These are phyloP conservation scores for Beverwykella pulmonaria DNA, from an alignment of 495 filamentous ascomycete species.

Conservation along the genomic window DNA sequence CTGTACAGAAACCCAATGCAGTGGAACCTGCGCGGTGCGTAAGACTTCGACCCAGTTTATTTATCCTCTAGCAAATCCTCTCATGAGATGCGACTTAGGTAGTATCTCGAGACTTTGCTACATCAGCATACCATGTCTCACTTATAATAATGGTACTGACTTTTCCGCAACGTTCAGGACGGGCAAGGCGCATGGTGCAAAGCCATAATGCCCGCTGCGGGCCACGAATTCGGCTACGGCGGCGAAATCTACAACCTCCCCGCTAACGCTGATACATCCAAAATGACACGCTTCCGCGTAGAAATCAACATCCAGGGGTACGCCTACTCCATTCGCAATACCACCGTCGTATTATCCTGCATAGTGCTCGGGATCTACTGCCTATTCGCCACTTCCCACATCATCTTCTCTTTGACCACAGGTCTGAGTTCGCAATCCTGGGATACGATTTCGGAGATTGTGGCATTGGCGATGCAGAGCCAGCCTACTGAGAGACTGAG, in stretches of 20 bases:
- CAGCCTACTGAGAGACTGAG: slow-evolving; percentile 7
- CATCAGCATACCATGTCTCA: too few species aligned
- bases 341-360: background rate
- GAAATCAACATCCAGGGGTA: slow-evolving; percentile 10
- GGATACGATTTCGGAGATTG: slow-evolving; percentile 13
- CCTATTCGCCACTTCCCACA: background rate
- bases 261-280: background rate
- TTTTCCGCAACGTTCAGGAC: background rate
- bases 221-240: slow-evolving; percentile 8
- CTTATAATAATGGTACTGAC: background rate
- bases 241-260: slow-evolving; percentile 9
- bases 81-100: too few species aligned
- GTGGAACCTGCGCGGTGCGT: background rate
- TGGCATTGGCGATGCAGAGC: slow-evolving; percentile 18
- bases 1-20: background rate
- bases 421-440: slow-evolving; percentile 8
- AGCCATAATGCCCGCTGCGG: background rate
- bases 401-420: background rate
- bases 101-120: too few species aligned
- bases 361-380: slow-evolving; percentile 2
- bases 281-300: slow-evolving; percentile 5
- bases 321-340: background rate
- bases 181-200: slow-evolving; percentile 12
- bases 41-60: background rate
- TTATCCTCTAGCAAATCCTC: too few species aligned